These are phyloP conservation scores for Microsporum audouinii DNA, from an alignment of 2,329 filamentous ascomycete genomes.

Conservation along the genomic window DNA sequence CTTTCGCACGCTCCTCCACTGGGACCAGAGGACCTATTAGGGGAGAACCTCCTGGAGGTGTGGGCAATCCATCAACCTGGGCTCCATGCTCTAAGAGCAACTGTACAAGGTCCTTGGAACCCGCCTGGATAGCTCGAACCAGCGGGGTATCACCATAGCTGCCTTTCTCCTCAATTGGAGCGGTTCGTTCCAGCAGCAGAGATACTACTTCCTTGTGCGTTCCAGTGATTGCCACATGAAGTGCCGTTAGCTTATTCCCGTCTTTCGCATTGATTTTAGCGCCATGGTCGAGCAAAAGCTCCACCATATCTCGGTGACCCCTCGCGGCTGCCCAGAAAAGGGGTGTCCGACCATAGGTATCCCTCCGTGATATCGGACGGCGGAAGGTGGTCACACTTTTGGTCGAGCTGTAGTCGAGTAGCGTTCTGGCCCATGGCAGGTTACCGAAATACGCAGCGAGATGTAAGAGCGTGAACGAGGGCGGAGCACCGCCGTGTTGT, in stretches of 20 bases:
- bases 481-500: slow-evolving; percentile 17
- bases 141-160: background rate
- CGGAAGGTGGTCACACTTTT: too few relatives aligned
- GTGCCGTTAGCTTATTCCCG: background rate
- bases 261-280: background rate
- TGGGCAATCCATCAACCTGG: background rate
- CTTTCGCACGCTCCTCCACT: too few relatives aligned
- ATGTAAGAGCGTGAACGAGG: slow-evolving; percentile 20
- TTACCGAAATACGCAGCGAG: slow-evolving; percentile 20
- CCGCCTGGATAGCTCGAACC: background rate
- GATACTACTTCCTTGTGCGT: slow-evolving; percentile 8
- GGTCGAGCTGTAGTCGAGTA: slow-evolving; percentile 13
- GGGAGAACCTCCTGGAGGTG: too few relatives aligned
- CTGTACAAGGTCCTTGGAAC: background rate
- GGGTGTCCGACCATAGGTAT: slow-evolving; percentile 13
- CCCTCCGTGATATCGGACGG: slow-evolving; percentile 15
- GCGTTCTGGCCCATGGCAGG: slow-evolving; percentile 17
- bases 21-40: too few relatives aligned
- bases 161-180: background rate
- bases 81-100: background rate
- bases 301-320: background rate
- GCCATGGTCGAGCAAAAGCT: background rate
- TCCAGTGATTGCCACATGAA: background rate
- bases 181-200: slow-evolving; percentile 11
- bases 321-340: background rate